These are phyloP conservation scores for Yamagishiella unicocca DNA, from an alignment of 139 green algal species.

Conservation along the genomic window DNA sequence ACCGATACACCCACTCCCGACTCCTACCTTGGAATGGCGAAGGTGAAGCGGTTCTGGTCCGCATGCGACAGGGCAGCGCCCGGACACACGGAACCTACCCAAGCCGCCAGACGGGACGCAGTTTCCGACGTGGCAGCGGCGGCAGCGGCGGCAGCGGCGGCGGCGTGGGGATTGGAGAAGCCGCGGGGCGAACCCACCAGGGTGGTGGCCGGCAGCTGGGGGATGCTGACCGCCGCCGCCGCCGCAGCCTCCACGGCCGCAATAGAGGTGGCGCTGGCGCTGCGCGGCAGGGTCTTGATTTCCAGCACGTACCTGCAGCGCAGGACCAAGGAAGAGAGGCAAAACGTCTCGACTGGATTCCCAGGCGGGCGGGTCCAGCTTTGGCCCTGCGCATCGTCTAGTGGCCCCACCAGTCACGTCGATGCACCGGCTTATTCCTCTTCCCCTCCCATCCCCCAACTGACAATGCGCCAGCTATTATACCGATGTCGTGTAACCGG, in stretches of 20 bases:
- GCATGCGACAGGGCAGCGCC: not conserved
- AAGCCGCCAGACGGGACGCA: not conserved
- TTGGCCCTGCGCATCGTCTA: too few relatives aligned
- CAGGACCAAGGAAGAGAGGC: too few relatives aligned
- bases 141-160: not conserved
- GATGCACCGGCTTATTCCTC: too few relatives aligned
- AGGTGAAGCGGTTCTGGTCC: constrained; percentile 17
- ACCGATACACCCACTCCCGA: too few relatives aligned
- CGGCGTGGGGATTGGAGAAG: not conserved
- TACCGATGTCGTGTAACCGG: too few relatives aligned
- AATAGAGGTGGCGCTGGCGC: not conserved
- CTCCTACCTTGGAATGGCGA: constrained; percentile 5
- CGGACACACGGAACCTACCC: not conserved
- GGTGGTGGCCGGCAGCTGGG: too few relatives aligned
- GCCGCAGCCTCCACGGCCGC: not conserved
- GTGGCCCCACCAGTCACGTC: too few relatives aligned
- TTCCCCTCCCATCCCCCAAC: too few relatives aligned
- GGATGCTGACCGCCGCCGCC: not conserved
- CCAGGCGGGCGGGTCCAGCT: too few relatives aligned
- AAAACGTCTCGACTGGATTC: too few relatives aligned
- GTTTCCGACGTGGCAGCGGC: not conserved
- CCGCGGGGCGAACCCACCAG: not conserved
- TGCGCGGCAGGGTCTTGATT: constrained; percentile 36
- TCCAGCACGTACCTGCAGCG: constrained; percentile 33
- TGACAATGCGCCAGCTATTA: too few relatives aligned